Base-by-base conservation (phyloP, 257 asterid genomes). In the Fraxinus anomala region DNA sequence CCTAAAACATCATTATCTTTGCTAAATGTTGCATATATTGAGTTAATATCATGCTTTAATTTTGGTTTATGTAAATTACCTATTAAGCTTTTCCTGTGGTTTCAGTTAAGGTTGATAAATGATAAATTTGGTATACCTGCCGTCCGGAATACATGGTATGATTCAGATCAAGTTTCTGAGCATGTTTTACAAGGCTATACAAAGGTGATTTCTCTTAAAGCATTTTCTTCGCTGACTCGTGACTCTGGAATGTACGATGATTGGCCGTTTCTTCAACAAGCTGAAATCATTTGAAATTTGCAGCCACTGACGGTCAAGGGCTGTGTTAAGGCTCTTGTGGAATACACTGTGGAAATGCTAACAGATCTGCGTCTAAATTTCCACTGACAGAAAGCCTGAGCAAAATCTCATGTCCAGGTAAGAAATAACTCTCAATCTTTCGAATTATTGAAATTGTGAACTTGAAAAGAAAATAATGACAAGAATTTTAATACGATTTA, bases 361-460 rank as follows among this genome's bases (percentile, higher is more conserved):
- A 83, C 96, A 68, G 94, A 88, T 81, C 92, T 30, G 69, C 85
- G 12, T 86, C 96, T 74, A 79, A 81, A 68, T 65, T 81, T 70
- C 92, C 96, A 23, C 72, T 86, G 61, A 72, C 87, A 0, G 79
- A 87, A 82, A 83, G 93, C 83, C 91, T 95, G 72, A 80, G 79
- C 19, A 85, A 93, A 76, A 93, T 95, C 80, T 85, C 97, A 12
- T 93, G 98, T 82, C 98, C 97, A 86, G 99, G 99, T 95, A 86
- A 98, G 99, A 36, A 34, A 6, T 73, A 51, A 76, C 68, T 23
- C 54, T 24, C 68, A 21, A 61, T 12, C 24, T 66, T 68, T 51
- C 72, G 31, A 24, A 61, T 72, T 61, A 13, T 82, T 79, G 34
- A n/a, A 65, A 63, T 73, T 21, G 28, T 72, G 26, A 3, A 24